These are phyloP conservation scores for Cucumis hystrix DNA, from an alignment of 306 rosid species.

Conservation along the genomic window DNA sequence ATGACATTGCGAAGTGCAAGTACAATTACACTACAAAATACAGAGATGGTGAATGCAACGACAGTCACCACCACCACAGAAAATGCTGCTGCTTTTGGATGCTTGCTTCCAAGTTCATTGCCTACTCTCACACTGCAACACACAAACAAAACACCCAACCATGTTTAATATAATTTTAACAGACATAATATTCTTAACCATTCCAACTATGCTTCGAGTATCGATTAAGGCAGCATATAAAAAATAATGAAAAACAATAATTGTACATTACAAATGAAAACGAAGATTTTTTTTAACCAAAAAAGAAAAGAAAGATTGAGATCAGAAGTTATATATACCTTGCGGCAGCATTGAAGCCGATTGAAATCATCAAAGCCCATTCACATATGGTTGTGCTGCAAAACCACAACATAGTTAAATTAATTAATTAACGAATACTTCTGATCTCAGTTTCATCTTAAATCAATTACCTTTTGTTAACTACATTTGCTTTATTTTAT, in stretches of 20 bases:
- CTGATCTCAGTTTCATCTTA: no score
- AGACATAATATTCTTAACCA: no score
- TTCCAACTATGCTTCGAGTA: no score
- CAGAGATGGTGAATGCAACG: conserved; percentile 25
- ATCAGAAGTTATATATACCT: conserved; percentile 26
- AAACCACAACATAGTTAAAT: background rate
- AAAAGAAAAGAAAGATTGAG: background rate
- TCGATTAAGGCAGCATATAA: no score
- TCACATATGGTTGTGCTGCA: conserved; percentile 46
- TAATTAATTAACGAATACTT: background rate
- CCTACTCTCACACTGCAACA: conserved; percentile 49
- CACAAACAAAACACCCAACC: background rate
- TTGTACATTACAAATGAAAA: no score
- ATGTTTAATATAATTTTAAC: background rate
- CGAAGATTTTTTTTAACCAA: no score
- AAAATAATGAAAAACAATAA: no score
- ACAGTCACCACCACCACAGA: conserved; percentile 29
- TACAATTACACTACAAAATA: conserved; percentile 29
- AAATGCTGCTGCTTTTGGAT: conserved; percentile 53
- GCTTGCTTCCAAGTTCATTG: conserved; percentile 62
- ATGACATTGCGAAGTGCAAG: conserved; percentile 38
- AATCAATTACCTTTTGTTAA: no score
- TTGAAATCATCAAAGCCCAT: conserved; percentile 26
- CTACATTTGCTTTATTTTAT: no score
- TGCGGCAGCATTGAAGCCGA: conserved; percentile 69